Conservation (phyloP, 148 eudicot genomes). For the Cornus controversa region DNA sequence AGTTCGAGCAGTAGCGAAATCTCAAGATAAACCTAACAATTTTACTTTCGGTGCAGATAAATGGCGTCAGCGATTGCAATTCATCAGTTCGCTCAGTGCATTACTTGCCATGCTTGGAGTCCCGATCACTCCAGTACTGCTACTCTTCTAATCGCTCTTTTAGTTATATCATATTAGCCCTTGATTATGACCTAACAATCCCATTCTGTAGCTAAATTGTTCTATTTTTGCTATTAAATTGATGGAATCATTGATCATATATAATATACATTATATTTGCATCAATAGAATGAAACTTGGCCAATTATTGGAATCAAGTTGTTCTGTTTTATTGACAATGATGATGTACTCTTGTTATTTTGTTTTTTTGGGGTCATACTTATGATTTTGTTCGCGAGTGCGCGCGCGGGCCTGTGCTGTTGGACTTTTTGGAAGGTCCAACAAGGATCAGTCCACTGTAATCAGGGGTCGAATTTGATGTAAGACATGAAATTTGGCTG, state of each 20-base stretch:
- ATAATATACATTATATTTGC: background rate
- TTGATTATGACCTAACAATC: background rate
- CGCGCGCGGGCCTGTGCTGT: background rate
- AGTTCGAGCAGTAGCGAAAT: background rate
- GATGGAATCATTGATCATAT: background rate
- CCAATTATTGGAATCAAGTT: background rate
- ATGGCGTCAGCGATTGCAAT: conserved; percentile 59
- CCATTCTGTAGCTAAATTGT: background rate
- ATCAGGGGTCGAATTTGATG: background rate
- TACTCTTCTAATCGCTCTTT: conserved; percentile 16
- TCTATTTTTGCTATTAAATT: background rate
- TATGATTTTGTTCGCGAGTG: background rate
- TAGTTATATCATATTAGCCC: background rate
- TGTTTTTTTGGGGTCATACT: background rate
- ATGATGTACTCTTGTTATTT: background rate
- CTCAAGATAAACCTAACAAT: background rate
- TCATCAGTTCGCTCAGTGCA: conserved; percentile 81
- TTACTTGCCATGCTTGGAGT: conserved; percentile 95
- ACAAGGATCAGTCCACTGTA: background rate
- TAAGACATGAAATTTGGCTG: too few relatives aligned
- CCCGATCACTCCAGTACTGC: conserved; percentile 76
- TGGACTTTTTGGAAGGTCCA: background rate
- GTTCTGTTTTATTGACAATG: background rate
- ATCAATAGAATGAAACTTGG: background rate
- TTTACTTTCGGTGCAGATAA: background rate